These are phyloP conservation scores for Saccharata proteae DNA, from an alignment of 2,329 filamentous ascomycete genomes.

Conservation along the genomic window DNA sequence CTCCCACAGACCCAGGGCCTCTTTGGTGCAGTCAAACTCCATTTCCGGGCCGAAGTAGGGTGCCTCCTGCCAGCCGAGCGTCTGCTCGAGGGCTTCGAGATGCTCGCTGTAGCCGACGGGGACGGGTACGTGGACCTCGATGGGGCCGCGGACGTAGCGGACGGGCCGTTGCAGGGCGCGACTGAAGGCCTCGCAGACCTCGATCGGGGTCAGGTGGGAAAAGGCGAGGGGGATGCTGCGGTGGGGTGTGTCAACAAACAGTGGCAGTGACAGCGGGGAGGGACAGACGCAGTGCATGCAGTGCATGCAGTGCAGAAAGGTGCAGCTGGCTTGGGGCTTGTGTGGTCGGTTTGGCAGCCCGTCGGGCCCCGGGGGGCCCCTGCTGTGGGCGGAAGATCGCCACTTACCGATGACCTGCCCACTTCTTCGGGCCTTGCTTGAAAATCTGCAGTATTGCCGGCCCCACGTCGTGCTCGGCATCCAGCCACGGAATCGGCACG, in stretches of 20 bases:
- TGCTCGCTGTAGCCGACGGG: slow-evolving; percentile 83
- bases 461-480: slow-evolving; percentile 91
- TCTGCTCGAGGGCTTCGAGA: slow-evolving; percentile 52
- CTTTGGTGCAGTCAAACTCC: slow-evolving; percentile 51
- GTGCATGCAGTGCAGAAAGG: slow-evolving; percentile 2
- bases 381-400: no score
- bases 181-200: slow-evolving; percentile 72
- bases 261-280: no score
- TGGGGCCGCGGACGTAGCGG: slow-evolving; percentile 63
- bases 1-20: slow-evolving; percentile 78
- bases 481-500: slow-evolving; percentile 83
- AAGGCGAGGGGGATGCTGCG: slow-evolving; percentile 75
- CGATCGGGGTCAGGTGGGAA: slow-evolving; percentile 70
- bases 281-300: no score
- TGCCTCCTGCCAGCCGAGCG: slow-evolving; percentile 46
- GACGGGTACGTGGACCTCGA: slow-evolving; percentile 75
- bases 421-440: slow-evolving; percentile 80
- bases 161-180: slow-evolving; percentile 68
- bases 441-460: slow-evolving; percentile 87
- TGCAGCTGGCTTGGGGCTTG: background rate
- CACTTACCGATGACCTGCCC: slow-evolving; percentile 57
- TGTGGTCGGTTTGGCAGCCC: background rate
- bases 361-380: background rate
- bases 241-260: no score
- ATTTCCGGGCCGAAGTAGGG: slow-evolving; percentile 52